Conservation (phyloP, 2,329 filamentous ascomycete genomes). For the Pseudovirgaria hyperparasitica region DNA sequence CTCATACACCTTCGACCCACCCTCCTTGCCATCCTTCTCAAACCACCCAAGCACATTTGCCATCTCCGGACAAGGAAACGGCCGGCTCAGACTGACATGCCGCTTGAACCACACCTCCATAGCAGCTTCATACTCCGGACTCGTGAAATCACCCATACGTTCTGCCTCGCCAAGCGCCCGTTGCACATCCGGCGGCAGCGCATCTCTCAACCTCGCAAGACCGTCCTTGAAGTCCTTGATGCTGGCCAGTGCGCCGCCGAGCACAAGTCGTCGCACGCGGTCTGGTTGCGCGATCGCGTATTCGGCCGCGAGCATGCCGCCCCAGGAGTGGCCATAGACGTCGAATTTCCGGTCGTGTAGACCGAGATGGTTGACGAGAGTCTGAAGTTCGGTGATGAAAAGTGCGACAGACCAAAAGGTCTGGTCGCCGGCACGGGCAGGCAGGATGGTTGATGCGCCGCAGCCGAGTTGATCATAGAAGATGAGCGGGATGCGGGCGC, state of each 20-base stretch:
- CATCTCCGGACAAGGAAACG: too few relatives aligned
- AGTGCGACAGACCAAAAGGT: neutral
- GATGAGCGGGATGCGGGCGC: neutral
- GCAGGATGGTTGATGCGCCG: neutral
- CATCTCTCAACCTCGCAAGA: slow-evolving; percentile 8
- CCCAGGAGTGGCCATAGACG: neutral
- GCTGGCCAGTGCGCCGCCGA: slow-evolving; percentile 10
- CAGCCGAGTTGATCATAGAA: neutral
- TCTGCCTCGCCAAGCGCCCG: slow-evolving; percentile 10
- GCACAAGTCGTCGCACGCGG: slow-evolving; percentile 26
- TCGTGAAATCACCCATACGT: slow-evolving; percentile 4
- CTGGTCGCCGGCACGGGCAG: neutral
- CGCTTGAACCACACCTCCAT: slow-evolving; percentile 6
- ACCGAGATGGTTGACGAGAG: neutral
- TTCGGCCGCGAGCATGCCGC: neutral
- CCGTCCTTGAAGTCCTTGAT: slow-evolving; percentile 13
- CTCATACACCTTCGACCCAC: too few relatives aligned
- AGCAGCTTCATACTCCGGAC: slow-evolving; percentile 7
- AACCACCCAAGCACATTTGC: too few relatives aligned
- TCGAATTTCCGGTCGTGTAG: neutral
- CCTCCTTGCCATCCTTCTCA: too few relatives aligned
- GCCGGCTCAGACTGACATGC: slow-evolving; percentile 6
- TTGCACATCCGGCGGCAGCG: slow-evolving; percentile 12
- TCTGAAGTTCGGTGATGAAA: neutral
- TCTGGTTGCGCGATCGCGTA: neutral